Conservation (phyloP, 2,329 filamentous ascomycete genomes). For the Botrytis porri region DNA sequence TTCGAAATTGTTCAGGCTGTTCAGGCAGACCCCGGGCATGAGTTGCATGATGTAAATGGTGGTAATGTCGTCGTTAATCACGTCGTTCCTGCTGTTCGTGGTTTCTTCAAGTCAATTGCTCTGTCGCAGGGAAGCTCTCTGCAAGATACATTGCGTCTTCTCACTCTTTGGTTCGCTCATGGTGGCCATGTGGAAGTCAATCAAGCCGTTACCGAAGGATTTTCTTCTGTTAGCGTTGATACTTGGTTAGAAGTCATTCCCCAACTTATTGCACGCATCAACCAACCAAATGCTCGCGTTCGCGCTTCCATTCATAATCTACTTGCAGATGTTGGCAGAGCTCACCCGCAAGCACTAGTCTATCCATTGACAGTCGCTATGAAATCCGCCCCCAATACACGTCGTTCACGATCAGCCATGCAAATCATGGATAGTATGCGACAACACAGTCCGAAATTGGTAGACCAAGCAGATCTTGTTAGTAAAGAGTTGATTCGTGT, state of each 20-base stretch:
- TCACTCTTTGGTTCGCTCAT: constrained; percentile 96
- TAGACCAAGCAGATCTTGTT: constrained; percentile 92
- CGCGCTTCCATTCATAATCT: constrained; percentile 89
- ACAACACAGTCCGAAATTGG: constrained; percentile 85
- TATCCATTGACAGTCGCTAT: constrained; percentile 97
- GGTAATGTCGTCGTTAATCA: constrained; percentile 73
- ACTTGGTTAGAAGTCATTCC: constrained; percentile 99
- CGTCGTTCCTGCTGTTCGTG: constrained; percentile 89
- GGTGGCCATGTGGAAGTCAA: constrained; percentile 88
- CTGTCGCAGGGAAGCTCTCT: constrained; percentile 88
- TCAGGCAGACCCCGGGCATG: constrained; percentile 40
- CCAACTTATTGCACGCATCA: constrained; percentile 95
- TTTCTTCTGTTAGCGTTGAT: constrained; percentile 88
- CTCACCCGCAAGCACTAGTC: constrained; percentile 92
- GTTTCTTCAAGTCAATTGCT: constrained; percentile 97
- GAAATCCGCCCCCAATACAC: constrained; percentile 81
- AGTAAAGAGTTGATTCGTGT: constrained; percentile 96
- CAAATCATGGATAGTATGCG: constrained; percentile 99
- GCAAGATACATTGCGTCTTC: constrained; percentile 86
- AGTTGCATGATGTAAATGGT: constrained; percentile 49
- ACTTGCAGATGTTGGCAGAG: constrained; percentile 86
- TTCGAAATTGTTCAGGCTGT: constrained; percentile 93
- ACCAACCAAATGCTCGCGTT: constrained; percentile 86
- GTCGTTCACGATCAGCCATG: constrained; percentile 81
- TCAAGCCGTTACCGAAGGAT: constrained; percentile 82